phyloP scores from a whole-genome alignment of 371 early-diverging fungal species.

The Mucor indicus region DNA sequence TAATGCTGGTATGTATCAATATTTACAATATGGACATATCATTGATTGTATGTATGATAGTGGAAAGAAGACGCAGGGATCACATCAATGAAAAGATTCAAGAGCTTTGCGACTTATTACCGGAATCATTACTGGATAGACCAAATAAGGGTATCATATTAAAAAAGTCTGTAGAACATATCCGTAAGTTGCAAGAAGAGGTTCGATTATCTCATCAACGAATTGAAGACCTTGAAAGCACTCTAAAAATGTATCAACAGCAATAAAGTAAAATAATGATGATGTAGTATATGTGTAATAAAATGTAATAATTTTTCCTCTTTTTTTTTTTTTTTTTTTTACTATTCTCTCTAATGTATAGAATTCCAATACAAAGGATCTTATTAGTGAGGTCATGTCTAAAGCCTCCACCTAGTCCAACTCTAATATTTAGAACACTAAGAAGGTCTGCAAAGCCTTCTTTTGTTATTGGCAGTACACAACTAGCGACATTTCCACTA shows the following conservation, averaged over 20 bases:
- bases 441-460: not conserved
- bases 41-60: slow-evolving; percentile 36
- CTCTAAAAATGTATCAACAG: slow-evolving; percentile 22
- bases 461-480: not conserved
- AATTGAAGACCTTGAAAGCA: slow-evolving; percentile 67
- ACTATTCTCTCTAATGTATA: too few relatives aligned
- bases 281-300: too few relatives aligned
- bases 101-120: slow-evolving; percentile 82
- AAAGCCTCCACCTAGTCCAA: too few relatives aligned
- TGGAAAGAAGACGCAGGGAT: slow-evolving; percentile 94
- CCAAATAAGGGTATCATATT: slow-evolving; percentile 84
- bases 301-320: too few relatives aligned
- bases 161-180: slow-evolving; percentile 86
- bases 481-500: slow-evolving; percentile 1
- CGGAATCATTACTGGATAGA: slow-evolving; percentile 68
- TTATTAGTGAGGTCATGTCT: too few relatives aligned
- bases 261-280: too few relatives aligned
- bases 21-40: not conserved
- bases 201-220: slow-evolving; percentile 55
- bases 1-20: slow-evolving; percentile 80
- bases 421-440: too few relatives aligned
- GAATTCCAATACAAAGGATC: slow-evolving; percentile 1
- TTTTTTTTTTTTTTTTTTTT: too few relatives aligned
- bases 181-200: slow-evolving; percentile 66
- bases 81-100: slow-evolving; percentile 97